A percentile compares a stretch with the other conserved stretches of the same genome.
Evolutionary conservation across 352 stramenopile species (phyloP).

Genomic region (Halophytophthora batemanensis): DNA sequence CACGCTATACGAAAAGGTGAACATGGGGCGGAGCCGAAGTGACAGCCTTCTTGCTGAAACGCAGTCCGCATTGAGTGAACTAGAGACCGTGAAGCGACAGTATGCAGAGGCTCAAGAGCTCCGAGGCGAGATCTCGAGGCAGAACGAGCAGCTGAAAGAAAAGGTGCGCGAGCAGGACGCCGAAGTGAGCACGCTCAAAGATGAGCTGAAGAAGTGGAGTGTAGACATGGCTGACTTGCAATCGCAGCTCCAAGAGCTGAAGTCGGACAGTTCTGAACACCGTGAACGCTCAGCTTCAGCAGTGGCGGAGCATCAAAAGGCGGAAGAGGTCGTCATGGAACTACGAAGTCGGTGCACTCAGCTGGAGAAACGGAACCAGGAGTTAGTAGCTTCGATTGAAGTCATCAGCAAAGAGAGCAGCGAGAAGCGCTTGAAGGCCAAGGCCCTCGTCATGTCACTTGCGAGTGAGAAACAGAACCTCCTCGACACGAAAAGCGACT

Average conservation of each 20-base stretch:
- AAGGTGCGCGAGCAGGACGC: slow-evolving; percentile 55
- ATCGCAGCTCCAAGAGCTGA: slow-evolving; percentile 32
- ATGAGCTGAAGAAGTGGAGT: slow-evolving; percentile 43
- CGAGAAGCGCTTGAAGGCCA: slow-evolving; percentile 73
- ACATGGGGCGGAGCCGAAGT: slow-evolving; percentile 50
- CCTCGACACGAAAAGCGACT: slow-evolving; percentile 35
- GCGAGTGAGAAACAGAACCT: slow-evolving; percentile 64
- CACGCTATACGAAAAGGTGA: slow-evolving; percentile 57
- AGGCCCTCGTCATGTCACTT: slow-evolving; percentile 58
- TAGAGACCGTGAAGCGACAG: slow-evolving; percentile 43
- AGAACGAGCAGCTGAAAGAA: slow-evolving; percentile 58
- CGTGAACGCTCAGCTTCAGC: slow-evolving; percentile 43
- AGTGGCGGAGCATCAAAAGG: slow-evolving; percentile 43
- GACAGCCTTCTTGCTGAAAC: slow-evolving; percentile 57
- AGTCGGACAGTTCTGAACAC: slow-evolving; percentile 39
- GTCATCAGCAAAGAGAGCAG: slow-evolving; percentile 48
- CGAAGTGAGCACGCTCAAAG: slow-evolving; percentile 37
- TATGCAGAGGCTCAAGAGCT: slow-evolving; percentile 33
- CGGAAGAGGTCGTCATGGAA: slow-evolving; percentile 29
- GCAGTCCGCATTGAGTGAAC: slow-evolving; percentile 34
- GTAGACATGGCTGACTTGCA: slow-evolving; percentile 40
- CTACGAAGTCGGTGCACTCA: slow-evolving; percentile 34
- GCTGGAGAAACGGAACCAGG: slow-evolving; percentile 59
- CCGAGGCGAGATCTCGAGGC: slow-evolving; percentile 39
- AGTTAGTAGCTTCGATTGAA: slow-evolving; percentile 39